Base-by-base conservation (phyloP, 2,329 filamentous ascomycete genomes). In the Chaetomium strumarium region DNA sequence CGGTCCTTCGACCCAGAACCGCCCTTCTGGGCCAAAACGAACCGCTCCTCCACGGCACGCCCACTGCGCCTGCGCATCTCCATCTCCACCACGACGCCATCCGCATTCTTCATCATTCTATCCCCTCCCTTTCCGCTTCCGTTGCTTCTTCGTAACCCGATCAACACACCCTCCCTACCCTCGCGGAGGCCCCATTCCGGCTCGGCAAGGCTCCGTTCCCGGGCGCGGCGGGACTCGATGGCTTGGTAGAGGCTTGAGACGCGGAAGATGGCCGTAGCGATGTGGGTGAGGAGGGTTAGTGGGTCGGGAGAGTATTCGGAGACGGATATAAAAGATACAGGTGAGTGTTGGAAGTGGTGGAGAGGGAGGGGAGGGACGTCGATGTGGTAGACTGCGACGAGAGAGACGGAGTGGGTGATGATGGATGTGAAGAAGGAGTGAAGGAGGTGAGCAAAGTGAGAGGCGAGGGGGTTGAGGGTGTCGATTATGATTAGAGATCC, bases 21-120 rank as follows among this genome's bases (percentile, higher is more conserved):
- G 4, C 24, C 7, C 24, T 24, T 4, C 46, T 12, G 72, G 53
- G 60, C 68, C 38, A 77, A 72, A 45, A 84, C 74, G 55, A 84
- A 85, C 43, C 70, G 75, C 68, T 96, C 92, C 9, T 78, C 71
- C 14, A 95, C 84, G 0, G 85, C 82, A 5, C 90, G 77, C 0
- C 92, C 91, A 62, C 86, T 92, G 62, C 90, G 86, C 51, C 92
- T 77, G 11, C 93, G 79, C 61, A 96, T 80, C 68, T 99, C 92
- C 79, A 95, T 86, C 63, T 89, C 84, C 7, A 96, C 68, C 1
- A 95, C 88, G 0, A 92, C 67, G 0, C 80, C 86, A 1, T 73
- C 72, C 10, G 58, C 56, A 7, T 54, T 54, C 14, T 53, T 49
- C 14, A n/a, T 34, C 10, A 34, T 11, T 60, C 60, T 33, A 19